These are phyloP conservation scores for Picea glauca DNA, from an alignment of 75 land plant species.

Conservation along the genomic window DNA sequence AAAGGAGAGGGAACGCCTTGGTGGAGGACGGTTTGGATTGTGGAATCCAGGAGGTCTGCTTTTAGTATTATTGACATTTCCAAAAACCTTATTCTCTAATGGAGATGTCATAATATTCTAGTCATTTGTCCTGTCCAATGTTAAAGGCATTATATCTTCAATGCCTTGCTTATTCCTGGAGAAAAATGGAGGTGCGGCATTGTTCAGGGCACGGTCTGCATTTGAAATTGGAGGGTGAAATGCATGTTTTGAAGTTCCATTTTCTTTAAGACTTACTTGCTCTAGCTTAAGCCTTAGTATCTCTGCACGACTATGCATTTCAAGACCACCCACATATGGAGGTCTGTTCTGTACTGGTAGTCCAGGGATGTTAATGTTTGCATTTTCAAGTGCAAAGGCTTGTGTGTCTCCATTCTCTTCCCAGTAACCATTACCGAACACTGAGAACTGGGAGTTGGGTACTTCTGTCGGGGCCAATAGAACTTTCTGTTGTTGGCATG, in stretches of 20 bases:
- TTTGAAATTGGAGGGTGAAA: not conserved
- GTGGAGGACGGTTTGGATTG: no score
- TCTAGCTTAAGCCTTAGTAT: not conserved
- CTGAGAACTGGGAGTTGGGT: not conserved
- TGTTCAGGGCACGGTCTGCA: conserved; percentile 22
- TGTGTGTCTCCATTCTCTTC: not conserved
- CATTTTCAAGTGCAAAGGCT: conserved; percentile 14
- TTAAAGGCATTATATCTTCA: conserved; percentile 4
- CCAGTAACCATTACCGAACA: not conserved
- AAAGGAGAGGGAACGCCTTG: no score
- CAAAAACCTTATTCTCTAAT: no score
- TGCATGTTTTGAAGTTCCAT: conserved; percentile 4
- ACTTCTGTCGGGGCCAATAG: not conserved
- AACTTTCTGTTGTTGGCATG: not conserved
- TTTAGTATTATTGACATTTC: no score
- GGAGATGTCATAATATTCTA: no score
- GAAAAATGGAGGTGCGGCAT: conserved; percentile 43
- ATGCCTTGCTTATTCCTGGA: conserved; percentile 19
- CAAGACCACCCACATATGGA: not conserved
- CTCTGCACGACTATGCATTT: not conserved
- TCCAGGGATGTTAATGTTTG: not conserved
- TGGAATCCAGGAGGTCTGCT: no score
- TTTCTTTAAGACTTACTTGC: conserved; percentile 12
- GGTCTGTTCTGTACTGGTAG: not conserved
- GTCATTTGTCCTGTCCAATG: no score